Evolutionary conservation across 2,329 filamentous ascomycete species (phyloP).

Genomic region (Colletotrichum zoysiae): DNA sequence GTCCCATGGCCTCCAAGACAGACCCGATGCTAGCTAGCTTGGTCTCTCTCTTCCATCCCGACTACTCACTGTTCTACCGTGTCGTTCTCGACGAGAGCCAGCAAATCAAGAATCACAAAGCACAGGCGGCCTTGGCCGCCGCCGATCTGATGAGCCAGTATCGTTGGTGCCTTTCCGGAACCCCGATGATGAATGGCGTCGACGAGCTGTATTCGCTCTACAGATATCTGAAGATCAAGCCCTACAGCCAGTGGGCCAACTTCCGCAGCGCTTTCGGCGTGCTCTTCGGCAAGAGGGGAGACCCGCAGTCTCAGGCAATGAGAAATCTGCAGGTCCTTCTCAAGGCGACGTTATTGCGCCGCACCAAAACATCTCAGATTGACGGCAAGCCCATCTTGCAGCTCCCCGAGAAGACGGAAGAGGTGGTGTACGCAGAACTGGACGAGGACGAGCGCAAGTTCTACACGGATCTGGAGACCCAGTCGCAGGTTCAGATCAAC

Average conservation of each 20-base stretch:
- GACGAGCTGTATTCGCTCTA: slow-evolving; percentile 83
- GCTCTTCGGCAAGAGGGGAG: slow-evolving; percentile 53
- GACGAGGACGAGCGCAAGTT: slow-evolving; percentile 73
- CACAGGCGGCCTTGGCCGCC: slow-evolving; percentile 66
- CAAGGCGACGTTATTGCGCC: slow-evolving; percentile 83
- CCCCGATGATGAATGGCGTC: slow-evolving; percentile 90
- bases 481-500: slow-evolving; percentile 79
- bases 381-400: slow-evolving; percentile 82
- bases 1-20: slow-evolving; percentile 53
- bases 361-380: slow-evolving; percentile 83
- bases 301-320: slow-evolving; percentile 75
- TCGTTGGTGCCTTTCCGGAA: slow-evolving; percentile 83
- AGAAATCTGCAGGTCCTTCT: slow-evolving; percentile 78
- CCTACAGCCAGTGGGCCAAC: slow-evolving; percentile 74
- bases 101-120: slow-evolving; percentile 80
- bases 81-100: slow-evolving; percentile 85
- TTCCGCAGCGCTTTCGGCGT: slow-evolving; percentile 69
- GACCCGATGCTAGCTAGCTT: slow-evolving; percentile 52
- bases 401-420: slow-evolving; percentile 74
- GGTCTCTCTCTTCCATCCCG: slow-evolving; percentile 72
- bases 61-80: slow-evolving; percentile 71
- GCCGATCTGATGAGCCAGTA: slow-evolving; percentile 67
- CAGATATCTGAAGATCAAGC: slow-evolving; percentile 80
- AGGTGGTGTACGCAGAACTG: slow-evolving; percentile 74
- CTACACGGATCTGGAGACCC: slow-evolving; percentile 75